phyloP scores from a whole-genome alignment of 495 filamentous ascomycete genomes.

The Darksidea phi region DNA sequence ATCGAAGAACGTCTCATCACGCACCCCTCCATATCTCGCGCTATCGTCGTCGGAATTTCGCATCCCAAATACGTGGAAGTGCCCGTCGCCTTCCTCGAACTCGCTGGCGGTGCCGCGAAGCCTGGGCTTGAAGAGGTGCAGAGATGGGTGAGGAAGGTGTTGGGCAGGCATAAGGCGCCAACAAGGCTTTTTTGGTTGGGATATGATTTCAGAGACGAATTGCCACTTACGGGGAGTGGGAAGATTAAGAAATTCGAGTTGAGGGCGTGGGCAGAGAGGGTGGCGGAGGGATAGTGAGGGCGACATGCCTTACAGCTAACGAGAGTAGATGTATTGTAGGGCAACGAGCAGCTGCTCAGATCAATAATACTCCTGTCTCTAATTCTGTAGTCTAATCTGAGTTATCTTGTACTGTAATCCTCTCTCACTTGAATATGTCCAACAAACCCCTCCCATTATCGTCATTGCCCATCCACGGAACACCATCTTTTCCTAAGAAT shows the following conservation, averaged over 20 bases:
- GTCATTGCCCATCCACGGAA: too few relatives aligned
- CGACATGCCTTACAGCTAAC: neutral
- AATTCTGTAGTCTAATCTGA: too few relatives aligned
- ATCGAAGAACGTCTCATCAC: conserved; percentile 65
- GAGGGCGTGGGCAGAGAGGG: conserved; percentile 54
- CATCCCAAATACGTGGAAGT: conserved; percentile 66
- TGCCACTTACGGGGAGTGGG: conserved; percentile 68
- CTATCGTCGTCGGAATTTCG: conserved; percentile 63
- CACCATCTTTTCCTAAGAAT: too few relatives aligned
- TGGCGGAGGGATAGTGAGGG: conserved; percentile 44
- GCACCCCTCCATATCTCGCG: conserved; percentile 56
- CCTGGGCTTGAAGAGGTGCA: conserved; percentile 54
- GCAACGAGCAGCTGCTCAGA: too few relatives aligned
- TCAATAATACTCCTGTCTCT: too few relatives aligned
- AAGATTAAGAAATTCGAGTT: conserved; percentile 65
- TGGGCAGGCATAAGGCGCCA: conserved; percentile 68
- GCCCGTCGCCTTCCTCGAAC: conserved; percentile 60
- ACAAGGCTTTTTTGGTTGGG: conserved; percentile 66
- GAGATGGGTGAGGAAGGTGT: conserved; percentile 58
- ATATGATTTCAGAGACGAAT: conserved; percentile 52
- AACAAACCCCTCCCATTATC: too few relatives aligned
- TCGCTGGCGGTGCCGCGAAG: conserved; percentile 26
- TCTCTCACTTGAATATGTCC: too few relatives aligned
- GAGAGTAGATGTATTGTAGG: neutral
- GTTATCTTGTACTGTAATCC: too few relatives aligned